phyloP scores from a whole-genome alignment of 805 yeast genomes.

The Candida pini region DNA sequence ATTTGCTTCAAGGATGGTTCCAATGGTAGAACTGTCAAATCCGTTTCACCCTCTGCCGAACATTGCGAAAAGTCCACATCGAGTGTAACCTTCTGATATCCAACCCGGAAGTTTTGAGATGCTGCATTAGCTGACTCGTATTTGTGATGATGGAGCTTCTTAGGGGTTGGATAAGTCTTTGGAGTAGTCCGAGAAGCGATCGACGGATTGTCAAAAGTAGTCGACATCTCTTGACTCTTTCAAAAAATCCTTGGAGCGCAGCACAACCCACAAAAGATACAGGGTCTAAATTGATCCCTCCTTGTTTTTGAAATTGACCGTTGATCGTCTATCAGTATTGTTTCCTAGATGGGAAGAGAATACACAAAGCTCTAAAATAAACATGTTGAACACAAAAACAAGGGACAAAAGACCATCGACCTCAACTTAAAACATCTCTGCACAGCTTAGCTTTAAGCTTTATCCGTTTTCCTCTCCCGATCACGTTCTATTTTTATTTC shows the following conservation, averaged over 20 bases:
- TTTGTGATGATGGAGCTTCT: constrained; percentile 17
- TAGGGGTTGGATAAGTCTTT: constrained; percentile 19
- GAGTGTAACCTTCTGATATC: constrained; percentile 76
- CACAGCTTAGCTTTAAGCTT: too few relatives aligned
- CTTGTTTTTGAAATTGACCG: not conserved
- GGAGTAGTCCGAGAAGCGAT: constrained; percentile 21
- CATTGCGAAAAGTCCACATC: constrained; percentile 72
- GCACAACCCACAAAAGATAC: not conserved
- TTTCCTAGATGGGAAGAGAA: too few relatives aligned
- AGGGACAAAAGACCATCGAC: too few relatives aligned
- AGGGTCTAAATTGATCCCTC: not conserved
- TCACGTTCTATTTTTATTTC: too few relatives aligned
- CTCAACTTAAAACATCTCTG: too few relatives aligned
- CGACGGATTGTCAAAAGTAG: constrained; percentile 17
- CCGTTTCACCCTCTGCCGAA: constrained; percentile 67
- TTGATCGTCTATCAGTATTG: too few relatives aligned
- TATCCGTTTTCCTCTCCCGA: too few relatives aligned
- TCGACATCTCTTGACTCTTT: constrained; percentile 2
- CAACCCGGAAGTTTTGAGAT: constrained; percentile 55
- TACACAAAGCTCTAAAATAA: too few relatives aligned
- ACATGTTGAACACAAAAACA: too few relatives aligned
- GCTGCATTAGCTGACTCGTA: constrained; percentile 22
- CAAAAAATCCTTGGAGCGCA: not conserved
- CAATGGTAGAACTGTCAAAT: constrained; percentile 72
- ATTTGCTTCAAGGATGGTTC: constrained; percentile 52